phyloP scores from a whole-genome alignment of 768 basidiomycete species.

The Dentipellis sp. region DNA sequence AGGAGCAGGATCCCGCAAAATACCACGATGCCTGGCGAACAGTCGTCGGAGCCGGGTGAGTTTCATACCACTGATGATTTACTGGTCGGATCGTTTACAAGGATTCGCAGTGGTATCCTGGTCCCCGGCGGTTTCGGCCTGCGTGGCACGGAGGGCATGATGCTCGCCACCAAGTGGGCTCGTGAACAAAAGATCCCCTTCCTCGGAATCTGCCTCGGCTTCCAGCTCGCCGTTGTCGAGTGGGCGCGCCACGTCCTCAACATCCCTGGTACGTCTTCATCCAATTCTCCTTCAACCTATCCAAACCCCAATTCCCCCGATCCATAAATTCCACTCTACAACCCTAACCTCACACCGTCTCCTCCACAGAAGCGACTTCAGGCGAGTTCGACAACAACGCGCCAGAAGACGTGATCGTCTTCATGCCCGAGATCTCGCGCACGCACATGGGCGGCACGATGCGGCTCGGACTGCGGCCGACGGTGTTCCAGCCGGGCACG shows the following conservation, averaged over 20 bases:
- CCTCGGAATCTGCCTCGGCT: slow-evolving; percentile 94
- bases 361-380: slow-evolving; percentile 65
- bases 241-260: slow-evolving; percentile 84
- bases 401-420: slow-evolving; percentile 72
- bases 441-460: slow-evolving; percentile 99
- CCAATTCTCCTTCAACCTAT: neutral
- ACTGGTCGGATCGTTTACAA: too few relatives aligned
- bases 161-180: slow-evolving; percentile 95
- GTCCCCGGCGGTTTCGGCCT: slow-evolving; percentile 94
- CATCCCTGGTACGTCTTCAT: slow-evolving; percentile 41
- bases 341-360: slow-evolving; percentile 5
- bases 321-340: neutral
- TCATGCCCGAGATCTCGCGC: slow-evolving; percentile 98
- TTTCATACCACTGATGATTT: neutral
- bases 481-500: slow-evolving; percentile 68
- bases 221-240: slow-evolving; percentile 94
- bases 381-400: slow-evolving; percentile 63
- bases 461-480: slow-evolving; percentile 96
- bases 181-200: slow-evolving; percentile 92
- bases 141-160: slow-evolving; percentile 96
- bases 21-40: slow-evolving; percentile 96
- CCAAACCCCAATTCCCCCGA: neutral
- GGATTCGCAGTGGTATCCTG: slow-evolving; percentile 69
- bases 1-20: slow-evolving; percentile 69
- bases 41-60: slow-evolving; percentile 82